Percentiles rank a stretch among this genome's conserved stretches.
phyloP scores from a whole-genome alignment of 208 protist genomes.

The Crithidia fasciculata region DNA sequence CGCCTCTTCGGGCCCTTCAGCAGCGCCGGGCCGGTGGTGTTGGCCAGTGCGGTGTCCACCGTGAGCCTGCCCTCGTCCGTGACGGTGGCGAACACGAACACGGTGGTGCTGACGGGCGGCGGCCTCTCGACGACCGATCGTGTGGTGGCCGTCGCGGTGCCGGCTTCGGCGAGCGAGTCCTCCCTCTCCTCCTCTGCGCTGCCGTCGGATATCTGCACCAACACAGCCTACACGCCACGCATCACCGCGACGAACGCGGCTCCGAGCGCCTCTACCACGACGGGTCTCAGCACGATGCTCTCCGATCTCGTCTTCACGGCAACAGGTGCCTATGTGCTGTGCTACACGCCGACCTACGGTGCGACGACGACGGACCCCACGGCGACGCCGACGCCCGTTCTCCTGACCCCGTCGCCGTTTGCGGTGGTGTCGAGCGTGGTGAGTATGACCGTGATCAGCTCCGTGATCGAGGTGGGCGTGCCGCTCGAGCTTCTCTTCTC shows the following conservation, averaged over 20 bases:
- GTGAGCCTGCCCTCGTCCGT: constrained; percentile 35
- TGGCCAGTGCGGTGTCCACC: constrained; percentile 45
- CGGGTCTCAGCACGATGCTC: constrained; percentile 36
- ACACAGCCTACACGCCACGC: constrained; percentile 59
- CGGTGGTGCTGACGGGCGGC: constrained; percentile 60
- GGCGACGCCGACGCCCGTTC: constrained; percentile 25
- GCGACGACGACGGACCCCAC: constrained; percentile 9
- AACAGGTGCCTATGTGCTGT: constrained; percentile 73
- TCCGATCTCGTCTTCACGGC: constrained; percentile 46
- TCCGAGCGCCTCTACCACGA: constrained; percentile 14
- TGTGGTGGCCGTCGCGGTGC: constrained; percentile 59
- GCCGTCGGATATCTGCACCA: constrained; percentile 80
- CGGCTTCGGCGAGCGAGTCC: not conserved
- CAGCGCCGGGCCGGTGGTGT: constrained; percentile 60
- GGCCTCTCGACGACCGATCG: constrained; percentile 69
- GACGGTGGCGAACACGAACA: constrained; percentile 23
- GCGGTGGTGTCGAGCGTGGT: constrained; percentile 56
- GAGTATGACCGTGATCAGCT: constrained; percentile 51
- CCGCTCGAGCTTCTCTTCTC: constrained; percentile 59
- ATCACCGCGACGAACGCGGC: constrained; percentile 31
- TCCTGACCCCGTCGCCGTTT: constrained; percentile 61
- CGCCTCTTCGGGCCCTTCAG: constrained; percentile 60
- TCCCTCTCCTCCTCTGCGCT: constrained; percentile 10
- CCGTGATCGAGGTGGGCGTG: constrained; percentile 41
- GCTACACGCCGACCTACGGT: constrained; percentile 55